These are phyloP conservation scores for Extremus antarcticus DNA, from an alignment of 495 filamentous ascomycete genomes.

Conservation along the genomic window DNA sequence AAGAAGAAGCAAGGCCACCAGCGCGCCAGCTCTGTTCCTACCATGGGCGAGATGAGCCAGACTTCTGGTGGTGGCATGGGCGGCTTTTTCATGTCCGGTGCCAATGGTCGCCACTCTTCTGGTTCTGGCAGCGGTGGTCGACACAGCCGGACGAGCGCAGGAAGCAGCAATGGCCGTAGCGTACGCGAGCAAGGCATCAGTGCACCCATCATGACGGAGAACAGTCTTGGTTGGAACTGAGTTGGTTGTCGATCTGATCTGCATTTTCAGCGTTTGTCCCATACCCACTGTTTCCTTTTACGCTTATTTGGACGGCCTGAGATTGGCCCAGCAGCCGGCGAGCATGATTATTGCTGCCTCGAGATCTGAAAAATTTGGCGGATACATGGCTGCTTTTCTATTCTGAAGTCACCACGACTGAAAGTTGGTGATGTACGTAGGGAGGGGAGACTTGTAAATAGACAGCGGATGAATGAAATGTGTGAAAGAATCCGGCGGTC, in stretches of 20 bases:
- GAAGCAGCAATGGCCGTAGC: slow-evolving; percentile 43
- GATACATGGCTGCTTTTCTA: no score
- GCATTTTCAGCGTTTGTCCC: neutral
- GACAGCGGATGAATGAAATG: no score
- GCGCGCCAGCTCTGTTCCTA: slow-evolving; percentile 56
- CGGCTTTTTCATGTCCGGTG: slow-evolving; percentile 23
- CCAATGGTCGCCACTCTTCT: slow-evolving; percentile 36
- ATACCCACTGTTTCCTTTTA: neutral
- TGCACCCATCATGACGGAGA: slow-evolving; percentile 87
- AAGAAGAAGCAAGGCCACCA: slow-evolving; percentile 67
- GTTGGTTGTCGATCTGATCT: neutral
- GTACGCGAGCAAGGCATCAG: slow-evolving; percentile 61
- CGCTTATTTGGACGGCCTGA: no score
- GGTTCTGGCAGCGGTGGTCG: slow-evolving; percentile 32
- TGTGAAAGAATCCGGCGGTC: no score
- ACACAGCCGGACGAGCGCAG: slow-evolving; percentile 28
- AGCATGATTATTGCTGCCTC: no score
- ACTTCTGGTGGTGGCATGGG: slow-evolving; percentile 14
- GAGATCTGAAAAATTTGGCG: no score
- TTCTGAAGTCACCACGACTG: no score
- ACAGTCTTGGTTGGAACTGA: slow-evolving; percentile 95
- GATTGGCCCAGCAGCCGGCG: no score
- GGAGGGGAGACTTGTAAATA: no score
- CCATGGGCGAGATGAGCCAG: slow-evolving; percentile 20
- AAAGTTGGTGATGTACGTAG: no score